These are phyloP conservation scores for Bisporella sp. DNA, from an alignment of 2,329 filamentous ascomycete genomes.

Conservation along the genomic window DNA sequence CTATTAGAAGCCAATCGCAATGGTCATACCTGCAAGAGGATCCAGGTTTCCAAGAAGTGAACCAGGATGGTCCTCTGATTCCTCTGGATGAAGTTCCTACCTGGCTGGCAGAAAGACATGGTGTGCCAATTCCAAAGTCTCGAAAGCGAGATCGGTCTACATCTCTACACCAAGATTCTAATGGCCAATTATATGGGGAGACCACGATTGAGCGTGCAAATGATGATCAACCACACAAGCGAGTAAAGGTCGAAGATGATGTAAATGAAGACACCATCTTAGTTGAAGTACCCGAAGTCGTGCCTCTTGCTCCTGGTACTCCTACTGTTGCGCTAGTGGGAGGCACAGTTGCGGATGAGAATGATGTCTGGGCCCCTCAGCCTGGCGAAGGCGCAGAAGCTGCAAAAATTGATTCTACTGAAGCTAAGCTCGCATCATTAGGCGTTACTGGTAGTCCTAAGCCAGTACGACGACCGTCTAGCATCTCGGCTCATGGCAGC, in stretches of 20 bases:
- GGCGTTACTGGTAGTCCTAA: slow-evolving; percentile 30
- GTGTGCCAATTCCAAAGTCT: background rate
- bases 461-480: slow-evolving; percentile 17
- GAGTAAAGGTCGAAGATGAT: slow-evolving; percentile 15
- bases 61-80: slow-evolving; percentile 16
- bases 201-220: slow-evolving; percentile 2
- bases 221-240: slow-evolving; percentile 17
- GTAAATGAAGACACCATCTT: background rate
- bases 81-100: slow-evolving; percentile 17
- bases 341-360: slow-evolving; percentile 19
- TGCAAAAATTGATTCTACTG: slow-evolving; percentile 17
- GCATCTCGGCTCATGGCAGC: background rate
- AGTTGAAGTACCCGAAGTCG: background rate
- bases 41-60: slow-evolving; percentile 33
- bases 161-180: slow-evolving; percentile 10
- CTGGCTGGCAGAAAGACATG: slow-evolving; percentile 19
- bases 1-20: slow-evolving; percentile 33
- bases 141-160: slow-evolving; percentile 20
- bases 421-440: slow-evolving; percentile 27
- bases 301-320: slow-evolving; percentile 7
- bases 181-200: slow-evolving; percentile 10
- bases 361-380: slow-evolving; percentile 27
- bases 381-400: slow-evolving; percentile 21
- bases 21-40: slow-evolving; percentile 37
- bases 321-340: slow-evolving; percentile 17